phyloP scores from a whole-genome alignment of 805 yeast genomes.

The Suhomyces vadensis region DNA sequence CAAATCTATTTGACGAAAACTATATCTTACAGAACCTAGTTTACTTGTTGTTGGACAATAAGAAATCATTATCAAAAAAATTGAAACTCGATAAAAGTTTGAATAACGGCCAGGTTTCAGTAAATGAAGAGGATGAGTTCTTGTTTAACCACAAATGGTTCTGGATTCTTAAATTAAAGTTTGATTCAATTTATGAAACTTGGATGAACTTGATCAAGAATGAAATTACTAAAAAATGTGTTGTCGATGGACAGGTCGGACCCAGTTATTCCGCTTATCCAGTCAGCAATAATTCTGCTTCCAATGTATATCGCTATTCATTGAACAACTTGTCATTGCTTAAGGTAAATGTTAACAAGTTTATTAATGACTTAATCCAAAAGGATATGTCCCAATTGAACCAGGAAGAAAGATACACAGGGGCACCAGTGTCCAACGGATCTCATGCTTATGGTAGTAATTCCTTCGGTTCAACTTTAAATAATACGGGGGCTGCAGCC shows the following conservation, averaged over 20 bases:
- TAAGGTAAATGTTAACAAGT: slow-evolving; percentile 16
- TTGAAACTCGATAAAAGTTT: slow-evolving; percentile 5
- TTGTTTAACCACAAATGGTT: slow-evolving; percentile 28
- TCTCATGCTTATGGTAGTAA: not conserved
- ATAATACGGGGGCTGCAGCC: not conserved
- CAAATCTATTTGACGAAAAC: slow-evolving; percentile 20
- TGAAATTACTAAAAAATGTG: not conserved
- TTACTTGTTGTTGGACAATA: slow-evolving; percentile 47
- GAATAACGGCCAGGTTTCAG: not conserved
- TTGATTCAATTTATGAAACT: slow-evolving; percentile 24
- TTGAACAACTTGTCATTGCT: slow-evolving; percentile 17
- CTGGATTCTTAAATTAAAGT: slow-evolving; percentile 23
- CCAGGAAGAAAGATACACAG: slow-evolving; percentile 1
- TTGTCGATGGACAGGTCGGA: not conserved
- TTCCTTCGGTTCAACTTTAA: not conserved
- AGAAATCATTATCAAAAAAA: slow-evolving; percentile 10
- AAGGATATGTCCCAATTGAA: slow-evolving; percentile 13
- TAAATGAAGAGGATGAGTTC: slow-evolving; percentile 19
- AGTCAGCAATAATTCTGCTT: not conserved
- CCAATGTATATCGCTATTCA: slow-evolving; percentile 6
- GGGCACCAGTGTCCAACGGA: not conserved
- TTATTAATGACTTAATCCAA: slow-evolving; percentile 14
- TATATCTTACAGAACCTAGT: slow-evolving; percentile 48
- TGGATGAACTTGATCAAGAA: slow-evolving; percentile 24
- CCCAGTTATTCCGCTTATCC: not conserved